Percentiles rank a stretch among this genome's conserved stretches.
These are phyloP conservation scores for Clathrus columnatus DNA, from an alignment of 768 basidiomycete genomes.

Conservation along the genomic window DNA sequence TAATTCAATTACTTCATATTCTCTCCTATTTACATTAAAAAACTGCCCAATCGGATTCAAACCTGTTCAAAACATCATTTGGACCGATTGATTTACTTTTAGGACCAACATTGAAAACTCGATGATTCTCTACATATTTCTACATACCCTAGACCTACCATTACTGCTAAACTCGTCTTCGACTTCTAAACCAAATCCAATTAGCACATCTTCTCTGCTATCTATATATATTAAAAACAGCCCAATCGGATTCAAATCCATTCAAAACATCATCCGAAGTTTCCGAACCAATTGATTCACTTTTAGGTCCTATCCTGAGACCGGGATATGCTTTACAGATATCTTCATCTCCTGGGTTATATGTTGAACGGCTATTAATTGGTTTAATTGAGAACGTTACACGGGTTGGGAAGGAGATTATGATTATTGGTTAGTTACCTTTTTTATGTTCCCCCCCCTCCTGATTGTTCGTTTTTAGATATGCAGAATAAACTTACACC, in stretches of 20 bases:
- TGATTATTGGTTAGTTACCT: neutral
- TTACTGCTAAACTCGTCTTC: too few species aligned
- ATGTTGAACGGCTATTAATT: slow-evolving; percentile 5
- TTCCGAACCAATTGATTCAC: slow-evolving; percentile 5
- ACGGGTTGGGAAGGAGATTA: neutral
- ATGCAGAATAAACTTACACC: slow-evolving; percentile 10
- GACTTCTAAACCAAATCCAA: neutral
- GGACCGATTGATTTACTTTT: neutral
- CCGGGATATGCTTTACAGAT: slow-evolving; percentile 6
- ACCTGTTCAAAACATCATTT: slow-evolving; percentile 1
- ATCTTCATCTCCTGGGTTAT: slow-evolving; percentile 2
- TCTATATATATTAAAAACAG: neutral
- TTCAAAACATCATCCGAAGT: neutral
- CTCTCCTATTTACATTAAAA: neutral
- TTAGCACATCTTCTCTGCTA: slow-evolving; percentile 4
- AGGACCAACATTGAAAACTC: neutral
- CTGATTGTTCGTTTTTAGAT: neutral
- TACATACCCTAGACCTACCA: neutral
- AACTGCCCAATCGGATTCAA: neutral
- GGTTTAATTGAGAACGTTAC: slow-evolving; percentile 6
- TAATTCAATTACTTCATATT: neutral
- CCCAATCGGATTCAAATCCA: neutral
- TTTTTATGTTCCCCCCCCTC: neutral
- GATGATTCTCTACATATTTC: slow-evolving; percentile 4
- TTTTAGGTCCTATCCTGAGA: neutral